A percentile compares a stretch with the other conserved stretches of the same genome.
Conservation (phyloP, 495 filamentous ascomycete genomes). For the Neurospora sp. region DNA sequence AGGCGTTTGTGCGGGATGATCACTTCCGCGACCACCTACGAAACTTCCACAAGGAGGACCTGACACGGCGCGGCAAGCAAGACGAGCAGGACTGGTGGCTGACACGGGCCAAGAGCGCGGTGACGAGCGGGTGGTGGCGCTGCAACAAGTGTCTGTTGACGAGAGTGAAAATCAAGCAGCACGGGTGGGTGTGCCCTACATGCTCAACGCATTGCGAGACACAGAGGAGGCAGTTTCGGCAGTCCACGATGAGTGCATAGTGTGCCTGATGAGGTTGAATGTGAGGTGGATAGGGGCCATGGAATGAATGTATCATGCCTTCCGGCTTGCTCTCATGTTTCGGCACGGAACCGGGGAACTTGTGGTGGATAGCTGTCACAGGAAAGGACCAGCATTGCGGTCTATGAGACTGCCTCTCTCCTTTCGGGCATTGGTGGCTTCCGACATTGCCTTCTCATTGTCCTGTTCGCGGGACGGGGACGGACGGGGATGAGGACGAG, state of each 20-base stretch:
- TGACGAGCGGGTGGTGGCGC: conserved; percentile 36
- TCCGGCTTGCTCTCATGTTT: background rate
- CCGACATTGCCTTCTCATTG: background rate
- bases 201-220: conserved; percentile 33
- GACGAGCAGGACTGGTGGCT: conserved; percentile 15
- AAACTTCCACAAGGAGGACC: conserved; percentile 40
- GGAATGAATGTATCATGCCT: background rate
- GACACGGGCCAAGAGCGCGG: conserved; percentile 3
- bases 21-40: conserved; percentile 42
- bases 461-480: background rate
- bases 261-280: background rate
- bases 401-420: background rate
- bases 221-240: conserved; percentile 11
- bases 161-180: conserved; percentile 21
- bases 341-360: background rate
- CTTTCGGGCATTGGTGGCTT: background rate
- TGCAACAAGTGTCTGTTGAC: conserved; percentile 32
- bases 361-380: background rate
- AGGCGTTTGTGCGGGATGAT: conserved; percentile 33
- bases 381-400: background rate
- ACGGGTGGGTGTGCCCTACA: conserved; percentile 29
- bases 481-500: background rate
- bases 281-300: background rate
- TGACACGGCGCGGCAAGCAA: conserved; percentile 22
- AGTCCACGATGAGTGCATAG: background rate